A percentile compares a stretch with the other conserved stretches of the same genome.
phyloP scores from a whole-genome alignment of 768 basidiomycete genomes.

The Suillus cothurnatus region DNA sequence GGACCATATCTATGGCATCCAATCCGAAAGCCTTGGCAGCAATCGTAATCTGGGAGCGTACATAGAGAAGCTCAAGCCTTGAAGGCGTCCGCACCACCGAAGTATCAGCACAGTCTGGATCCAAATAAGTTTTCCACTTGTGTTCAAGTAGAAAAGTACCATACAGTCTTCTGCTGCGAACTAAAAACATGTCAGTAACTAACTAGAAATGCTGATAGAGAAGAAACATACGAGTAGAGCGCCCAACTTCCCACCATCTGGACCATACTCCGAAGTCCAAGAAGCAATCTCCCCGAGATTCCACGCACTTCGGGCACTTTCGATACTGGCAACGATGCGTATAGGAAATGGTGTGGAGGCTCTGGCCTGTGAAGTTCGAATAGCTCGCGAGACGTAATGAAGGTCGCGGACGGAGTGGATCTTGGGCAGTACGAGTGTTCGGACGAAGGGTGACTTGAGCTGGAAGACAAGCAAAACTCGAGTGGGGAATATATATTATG shows the following conservation, averaged over 20 bases:
- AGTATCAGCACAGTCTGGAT: slow-evolving; percentile 87
- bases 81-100: slow-evolving; percentile 76
- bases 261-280: slow-evolving; percentile 57
- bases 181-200: slow-evolving; percentile 40
- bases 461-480: slow-evolving; percentile 23
- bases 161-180: slow-evolving; percentile 95
- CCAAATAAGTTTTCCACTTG: slow-evolving; percentile 11
- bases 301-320: slow-evolving; percentile 75
- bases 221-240: slow-evolving; percentile 62
- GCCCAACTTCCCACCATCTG: slow-evolving; percentile 54
- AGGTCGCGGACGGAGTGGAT: slow-evolving; percentile 72
- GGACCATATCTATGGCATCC: slow-evolving; percentile 89
- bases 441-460: slow-evolving; percentile 50
- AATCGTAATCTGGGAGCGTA: slow-evolving; percentile 80
- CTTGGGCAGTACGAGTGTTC: slow-evolving; percentile 83
- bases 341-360: slow-evolving; percentile 40
- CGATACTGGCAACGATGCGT: slow-evolving; percentile 77
- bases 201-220: not conserved
- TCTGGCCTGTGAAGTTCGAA: slow-evolving; percentile 22
- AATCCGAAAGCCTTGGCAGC: slow-evolving; percentile 83
- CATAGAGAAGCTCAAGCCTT: slow-evolving; percentile 76
- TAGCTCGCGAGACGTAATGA: slow-evolving; percentile 52
- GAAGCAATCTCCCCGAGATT: slow-evolving; percentile 69
- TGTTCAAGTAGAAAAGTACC: slow-evolving; percentile 18
- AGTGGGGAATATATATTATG: slow-evolving; percentile 2